Conservation (phyloP, 2,329 filamentous ascomycete genomes). For the Colletotrichum agaves region DNA sequence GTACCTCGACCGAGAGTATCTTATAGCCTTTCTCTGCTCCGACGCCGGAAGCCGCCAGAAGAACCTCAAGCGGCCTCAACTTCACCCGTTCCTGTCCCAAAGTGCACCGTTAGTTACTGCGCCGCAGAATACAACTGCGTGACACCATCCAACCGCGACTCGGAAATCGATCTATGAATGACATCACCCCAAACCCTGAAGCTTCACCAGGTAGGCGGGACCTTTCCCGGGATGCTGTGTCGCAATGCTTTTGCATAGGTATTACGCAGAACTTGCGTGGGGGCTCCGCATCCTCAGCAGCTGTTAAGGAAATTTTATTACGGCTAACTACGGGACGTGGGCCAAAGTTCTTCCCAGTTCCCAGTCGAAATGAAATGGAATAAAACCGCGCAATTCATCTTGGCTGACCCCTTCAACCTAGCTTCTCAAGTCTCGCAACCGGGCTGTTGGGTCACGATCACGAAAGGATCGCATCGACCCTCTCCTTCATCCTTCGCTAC, state of each 20-base stretch:
- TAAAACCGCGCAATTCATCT: conserved; percentile 12
- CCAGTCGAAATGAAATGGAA: conserved; percentile 8
- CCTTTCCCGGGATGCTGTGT: background rate
- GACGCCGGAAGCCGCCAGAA: too few relatives aligned
- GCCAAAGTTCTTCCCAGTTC: background rate
- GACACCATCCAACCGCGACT: background rate
- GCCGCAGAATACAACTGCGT: background rate
- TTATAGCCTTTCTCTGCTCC: too few relatives aligned
- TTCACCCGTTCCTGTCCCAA: too few relatives aligned
- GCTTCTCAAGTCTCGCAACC: conserved; percentile 14
- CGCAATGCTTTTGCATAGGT: conserved; percentile 8
- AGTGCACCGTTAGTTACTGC: background rate
- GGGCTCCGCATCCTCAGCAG: background rate
- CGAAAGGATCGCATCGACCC: conserved; percentile 11
- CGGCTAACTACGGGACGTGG: conserved; percentile 9
- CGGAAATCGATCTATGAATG: background rate
- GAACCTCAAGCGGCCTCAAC: too few relatives aligned
- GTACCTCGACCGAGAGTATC: too few relatives aligned
- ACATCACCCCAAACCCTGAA: background rate
- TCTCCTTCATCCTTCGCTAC: background rate
- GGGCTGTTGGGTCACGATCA: conserved; percentile 23
- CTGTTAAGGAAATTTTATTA: conserved; percentile 17
- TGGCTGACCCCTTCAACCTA: conserved; percentile 23
- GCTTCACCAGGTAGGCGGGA: background rate
- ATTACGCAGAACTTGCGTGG: background rate